Conservation (phyloP, 306 rosid genomes). For the Neltuma alba region DNA sequence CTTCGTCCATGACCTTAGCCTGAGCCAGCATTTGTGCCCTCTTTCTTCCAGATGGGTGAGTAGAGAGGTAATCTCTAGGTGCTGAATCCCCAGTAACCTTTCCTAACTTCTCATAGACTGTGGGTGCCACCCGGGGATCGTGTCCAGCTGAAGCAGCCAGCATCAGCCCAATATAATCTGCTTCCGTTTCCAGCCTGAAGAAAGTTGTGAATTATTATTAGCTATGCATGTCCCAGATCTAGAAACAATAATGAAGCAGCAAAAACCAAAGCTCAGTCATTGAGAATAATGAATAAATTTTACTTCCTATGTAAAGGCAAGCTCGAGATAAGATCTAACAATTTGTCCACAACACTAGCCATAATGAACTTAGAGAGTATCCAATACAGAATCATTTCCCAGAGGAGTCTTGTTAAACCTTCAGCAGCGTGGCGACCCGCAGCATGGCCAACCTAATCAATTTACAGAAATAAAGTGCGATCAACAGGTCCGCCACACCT, state of each 20-base stretch:
- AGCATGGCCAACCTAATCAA: slow-evolving; percentile 79
- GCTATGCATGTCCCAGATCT: too few species aligned
- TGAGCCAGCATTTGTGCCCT: slow-evolving; percentile 67
- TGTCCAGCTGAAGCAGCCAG: slow-evolving; percentile 79
- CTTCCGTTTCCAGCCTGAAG: slow-evolving; percentile 90
- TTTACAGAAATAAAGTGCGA: slow-evolving; percentile 7
- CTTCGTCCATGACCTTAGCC: slow-evolving; percentile 80
- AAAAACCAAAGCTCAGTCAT: too few species aligned
- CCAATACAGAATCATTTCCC: slow-evolving; percentile 68
- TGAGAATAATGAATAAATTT: too few species aligned
- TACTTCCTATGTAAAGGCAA: slow-evolving; percentile 88
- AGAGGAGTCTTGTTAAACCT: slow-evolving; percentile 67
- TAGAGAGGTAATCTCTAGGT: slow-evolving; percentile 54
- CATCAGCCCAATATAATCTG: slow-evolving; percentile 80
- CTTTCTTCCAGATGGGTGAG: slow-evolving; percentile 71
- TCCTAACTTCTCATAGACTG: slow-evolving; percentile 65
- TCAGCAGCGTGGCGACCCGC: slow-evolving; percentile 89
- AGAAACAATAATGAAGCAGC: too few species aligned
- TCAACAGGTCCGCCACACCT: slow-evolving; percentile 11
- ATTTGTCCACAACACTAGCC: slow-evolving; percentile 74
- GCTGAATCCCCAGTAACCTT: slow-evolving; percentile 49
- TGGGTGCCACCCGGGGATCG: slow-evolving; percentile 76
- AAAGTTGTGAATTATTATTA: too few species aligned
- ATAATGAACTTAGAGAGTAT: slow-evolving; percentile 64
- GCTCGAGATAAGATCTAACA: slow-evolving; percentile 77